Base-by-base conservation (phyloP, 2,329 filamentous ascomycete species). In the Albophoma yamanashiensis region DNA sequence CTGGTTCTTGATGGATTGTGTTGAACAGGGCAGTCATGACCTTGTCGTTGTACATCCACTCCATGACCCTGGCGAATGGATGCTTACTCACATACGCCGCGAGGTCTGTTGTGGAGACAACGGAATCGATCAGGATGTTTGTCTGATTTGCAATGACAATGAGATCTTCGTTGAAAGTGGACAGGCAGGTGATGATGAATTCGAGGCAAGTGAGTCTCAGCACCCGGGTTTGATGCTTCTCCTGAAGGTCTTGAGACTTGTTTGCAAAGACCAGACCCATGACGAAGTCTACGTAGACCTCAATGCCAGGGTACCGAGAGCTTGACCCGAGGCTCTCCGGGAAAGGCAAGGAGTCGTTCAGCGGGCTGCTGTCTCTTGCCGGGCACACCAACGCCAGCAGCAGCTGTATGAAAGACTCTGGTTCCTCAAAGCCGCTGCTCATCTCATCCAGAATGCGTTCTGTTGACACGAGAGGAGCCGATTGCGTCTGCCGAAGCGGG, bases 11-110 rank as follows among this genome's bases (percentile, higher is more conserved):
- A 65, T 93, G 89, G 38, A 94, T 84, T 14, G 89, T 84, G 60
- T 84, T 81, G 72, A 97, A 93, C 2, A 99, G 76, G 17, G 88
- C 84, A 64, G 83, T 84, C 67, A 96, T 85, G 27, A 97, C 90
- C 64, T 89, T 91, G 68, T 95, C 91, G 70, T 96, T 97, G 74
- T 96, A 96, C 74, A 99, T 84, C 92, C 94, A 97, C 70, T 99
- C 94, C 89, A 97, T 97, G 20, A 96, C 88, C 61, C 95, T 86
- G 3, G 90, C 87, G 69, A 97, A 99, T 0, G 95, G 93, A 74
- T 99, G 95, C 58, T 96, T 82, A 31, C 86, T 85, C 61, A 94
- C 86, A 70, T 99, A 99, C 7, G 83, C 82, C 57, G 86, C 84
- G 5, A 97, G 78, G 60, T 89, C 89, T 3, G 87, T 88, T 4